Conservation (phyloP, 306 rosid genomes). For the Sindora glabra region DNA sequence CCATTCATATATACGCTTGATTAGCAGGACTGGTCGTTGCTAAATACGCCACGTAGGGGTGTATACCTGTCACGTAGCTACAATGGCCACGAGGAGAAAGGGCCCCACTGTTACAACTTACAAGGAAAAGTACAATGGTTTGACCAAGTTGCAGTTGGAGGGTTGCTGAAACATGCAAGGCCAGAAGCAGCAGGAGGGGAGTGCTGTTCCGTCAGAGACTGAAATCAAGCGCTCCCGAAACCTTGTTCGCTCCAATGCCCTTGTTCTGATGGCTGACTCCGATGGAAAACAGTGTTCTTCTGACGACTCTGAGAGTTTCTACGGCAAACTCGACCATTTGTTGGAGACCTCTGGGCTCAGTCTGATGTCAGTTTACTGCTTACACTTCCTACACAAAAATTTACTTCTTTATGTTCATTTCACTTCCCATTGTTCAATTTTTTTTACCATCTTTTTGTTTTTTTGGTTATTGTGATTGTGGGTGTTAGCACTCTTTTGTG, state of each 20-base stretch:
- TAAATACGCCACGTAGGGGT: background rate
- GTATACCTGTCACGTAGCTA: background rate
- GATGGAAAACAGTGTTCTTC: background rate
- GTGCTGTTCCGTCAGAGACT: background rate
- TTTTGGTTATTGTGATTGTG: background rate
- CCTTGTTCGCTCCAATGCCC: background rate
- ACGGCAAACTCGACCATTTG: conserved; percentile 19
- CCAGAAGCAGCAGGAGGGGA: background rate
- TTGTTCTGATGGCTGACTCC: background rate
- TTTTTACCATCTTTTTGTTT: background rate
- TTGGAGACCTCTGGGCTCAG: conserved; percentile 23
- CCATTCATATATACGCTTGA: too few species aligned
- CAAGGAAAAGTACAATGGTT: background rate
- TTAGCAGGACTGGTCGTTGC: too few species aligned
- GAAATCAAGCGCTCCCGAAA: background rate
- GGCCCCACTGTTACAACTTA: background rate
- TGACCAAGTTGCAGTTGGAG: background rate
- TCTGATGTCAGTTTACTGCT: conserved; percentile 19
- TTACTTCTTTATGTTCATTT: background rate
- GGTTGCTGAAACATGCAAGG: conserved; percentile 6
- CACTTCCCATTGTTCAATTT: background rate
- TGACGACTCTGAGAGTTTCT: conserved; percentile 12
- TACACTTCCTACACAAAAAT: background rate
- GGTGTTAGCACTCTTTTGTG: background rate
- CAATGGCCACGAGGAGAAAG: background rate